These are phyloP conservation scores for Metschnikowia picachoensis DNA, from an alignment of 805 yeast species.

Conservation along the genomic window DNA sequence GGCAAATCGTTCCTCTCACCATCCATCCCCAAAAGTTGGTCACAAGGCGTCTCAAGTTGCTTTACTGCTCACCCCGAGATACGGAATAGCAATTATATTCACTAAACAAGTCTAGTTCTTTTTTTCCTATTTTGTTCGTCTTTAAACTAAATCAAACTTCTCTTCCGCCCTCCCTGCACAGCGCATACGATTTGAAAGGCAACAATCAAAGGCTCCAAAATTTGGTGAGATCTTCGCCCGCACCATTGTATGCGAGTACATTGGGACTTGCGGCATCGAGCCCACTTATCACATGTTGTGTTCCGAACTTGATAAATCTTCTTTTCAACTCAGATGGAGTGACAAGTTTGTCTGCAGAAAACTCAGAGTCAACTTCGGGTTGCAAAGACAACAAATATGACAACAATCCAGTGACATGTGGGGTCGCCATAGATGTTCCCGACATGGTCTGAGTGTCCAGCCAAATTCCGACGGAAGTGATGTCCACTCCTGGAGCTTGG, in stretches of 20 bases:
- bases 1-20: no score
- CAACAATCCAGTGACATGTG: slow-evolving; percentile 63
- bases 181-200: no score
- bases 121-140: no score
- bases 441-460: slow-evolving; percentile 34
- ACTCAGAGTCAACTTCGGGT: slow-evolving; percentile 18
- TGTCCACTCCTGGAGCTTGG: slow-evolving; percentile 93
- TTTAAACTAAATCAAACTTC: no score
- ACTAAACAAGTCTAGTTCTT: not conserved
- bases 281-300: slow-evolving; percentile 44
- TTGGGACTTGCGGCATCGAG: slow-evolving; percentile 59
- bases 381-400: slow-evolving; percentile 44
- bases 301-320: slow-evolving; percentile 43
- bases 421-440: slow-evolving; percentile 84
- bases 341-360: slow-evolving; percentile 42
- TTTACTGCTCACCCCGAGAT: no score
- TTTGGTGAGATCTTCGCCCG: slow-evolving; percentile 15
- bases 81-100: no score
- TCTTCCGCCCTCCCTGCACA: no score
- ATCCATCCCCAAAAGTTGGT: no score
- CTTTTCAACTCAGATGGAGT: slow-evolving; percentile 38
- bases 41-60: no score
- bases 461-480: slow-evolving; percentile 47
- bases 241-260: slow-evolving; percentile 40
- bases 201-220: slow-evolving; percentile 14